Evolutionary conservation across 2,329 filamentous ascomycete species (phyloP).

Genomic region (Aulographum hederae): DNA sequence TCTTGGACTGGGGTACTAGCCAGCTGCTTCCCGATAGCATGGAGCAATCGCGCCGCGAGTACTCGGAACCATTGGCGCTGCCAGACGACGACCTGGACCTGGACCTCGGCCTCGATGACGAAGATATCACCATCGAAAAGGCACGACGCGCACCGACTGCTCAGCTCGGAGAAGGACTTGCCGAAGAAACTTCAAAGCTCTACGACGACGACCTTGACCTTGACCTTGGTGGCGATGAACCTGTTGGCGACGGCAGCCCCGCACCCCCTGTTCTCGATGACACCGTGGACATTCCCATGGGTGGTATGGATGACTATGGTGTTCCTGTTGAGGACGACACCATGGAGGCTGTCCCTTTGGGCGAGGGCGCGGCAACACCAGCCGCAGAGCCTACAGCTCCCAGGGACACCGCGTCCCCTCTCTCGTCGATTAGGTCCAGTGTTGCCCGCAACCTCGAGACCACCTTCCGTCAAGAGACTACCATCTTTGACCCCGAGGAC

Average conservation of each 20-base stretch:
- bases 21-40: constrained; percentile 61
- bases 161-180: constrained; percentile 22
- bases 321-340: constrained; percentile 3
- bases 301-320: constrained; percentile 29
- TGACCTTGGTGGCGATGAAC: too few relatives aligned
- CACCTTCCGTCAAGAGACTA: constrained; percentile 24
- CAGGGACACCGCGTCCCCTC: constrained; percentile 31
- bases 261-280: constrained; percentile 12
- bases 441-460: constrained; percentile 45
- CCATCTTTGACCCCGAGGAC: constrained; percentile 25
- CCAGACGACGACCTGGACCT: constrained; percentile 20
- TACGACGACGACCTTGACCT: constrained; percentile 34
- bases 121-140: constrained; percentile 59
- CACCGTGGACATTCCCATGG: constrained; percentile 25
- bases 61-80: constrained; percentile 1
- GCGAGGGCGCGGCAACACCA: background rate
- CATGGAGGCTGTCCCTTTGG: constrained; percentile 1
- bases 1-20: constrained; percentile 43
- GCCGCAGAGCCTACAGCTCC: constrained; percentile 12
- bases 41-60: constrained; percentile 33
- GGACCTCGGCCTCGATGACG: constrained; percentile 21
- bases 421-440: constrained; percentile 33
- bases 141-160: constrained; percentile 68
- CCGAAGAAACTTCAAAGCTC: constrained; percentile 5
- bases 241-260: constrained; percentile 17